Base-by-base conservation (phyloP, 495 filamentous ascomycete genomes). In the Daldinia decipiens region DNA sequence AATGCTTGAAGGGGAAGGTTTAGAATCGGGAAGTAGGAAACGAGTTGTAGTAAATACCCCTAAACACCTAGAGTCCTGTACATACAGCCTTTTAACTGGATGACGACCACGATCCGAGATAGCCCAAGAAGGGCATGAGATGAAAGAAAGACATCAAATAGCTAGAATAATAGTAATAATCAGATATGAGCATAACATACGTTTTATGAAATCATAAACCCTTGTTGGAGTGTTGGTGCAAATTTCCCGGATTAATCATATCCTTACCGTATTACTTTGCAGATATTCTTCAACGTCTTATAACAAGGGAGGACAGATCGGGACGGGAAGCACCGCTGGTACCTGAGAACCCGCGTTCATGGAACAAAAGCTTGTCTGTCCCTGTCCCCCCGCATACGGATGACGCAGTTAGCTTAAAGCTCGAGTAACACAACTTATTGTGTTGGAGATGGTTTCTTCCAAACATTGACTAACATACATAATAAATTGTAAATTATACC, bases 101-200 rank as follows among this genome's bases (percentile, higher is more conserved):
- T 63, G 58, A 68, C 51, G 70, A 72, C 13, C 17, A 68, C 36
- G 65, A 43, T 21, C 38, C 47, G 55, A 68, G 64, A 59, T 31
- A 51, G 55, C 39, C 34, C 32, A 47, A 55, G 31, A 39, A 11
- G 47, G 55, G 43, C 36, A 72, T 60, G 64, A 72, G 29, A 72
- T 43, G 64, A 72, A 40, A 36, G 60, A 55, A 32, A 51, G 45
- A 60, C 52, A 64, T 17, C 50, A 47, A n/a, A 32, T 64, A 64
- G 51, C 36, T 68, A 72, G 64, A 72, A 50, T 68, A 72, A 68
- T 63, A 64, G 34, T 72, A 72, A 65, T 72, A 68, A 72, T 55
- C 12, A 6, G 24, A 31, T 31, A 53, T 53, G 24, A 53, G 24
- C 31, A 53, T 31, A 53, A 27, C 17, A 31, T 6, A 47, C 43